Evolutionary conservation across 2,329 filamentous ascomycete genomes (phyloP).

Genomic region (Fusarium compactum): DNA sequence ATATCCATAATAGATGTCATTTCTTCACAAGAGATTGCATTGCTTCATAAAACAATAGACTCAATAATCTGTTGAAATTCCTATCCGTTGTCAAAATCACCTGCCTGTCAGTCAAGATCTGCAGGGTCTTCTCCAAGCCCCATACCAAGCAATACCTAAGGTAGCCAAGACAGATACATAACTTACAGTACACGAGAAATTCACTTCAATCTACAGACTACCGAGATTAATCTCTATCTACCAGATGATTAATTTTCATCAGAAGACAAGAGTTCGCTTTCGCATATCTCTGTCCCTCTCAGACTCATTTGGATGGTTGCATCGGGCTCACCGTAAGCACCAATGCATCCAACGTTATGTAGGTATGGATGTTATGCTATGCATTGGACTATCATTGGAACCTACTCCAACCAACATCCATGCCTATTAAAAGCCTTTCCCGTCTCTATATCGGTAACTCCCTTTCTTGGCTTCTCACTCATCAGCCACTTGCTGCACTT

Average conservation of each 20-base stretch:
- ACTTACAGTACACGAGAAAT: background rate
- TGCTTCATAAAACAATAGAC: background rate
- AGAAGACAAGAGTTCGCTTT: background rate
- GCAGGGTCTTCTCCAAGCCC: background rate
- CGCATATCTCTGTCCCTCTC: background rate
- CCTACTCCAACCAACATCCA: background rate
- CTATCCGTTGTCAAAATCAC: background rate
- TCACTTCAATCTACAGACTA: background rate
- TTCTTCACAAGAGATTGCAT: background rate
- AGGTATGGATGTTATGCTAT: background rate
- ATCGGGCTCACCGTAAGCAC: constrained; percentile 30
- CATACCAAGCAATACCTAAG: background rate
- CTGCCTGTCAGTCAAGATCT: background rate
- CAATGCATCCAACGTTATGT: background rate
- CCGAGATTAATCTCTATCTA: background rate
- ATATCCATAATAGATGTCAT: background rate
- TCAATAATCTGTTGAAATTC: background rate
- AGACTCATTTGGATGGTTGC: constrained; percentile 33
- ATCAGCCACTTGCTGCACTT: constrained; percentile 12
- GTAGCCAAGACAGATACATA: background rate
- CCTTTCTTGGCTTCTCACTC: constrained; percentile 5
- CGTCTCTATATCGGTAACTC: constrained; percentile 18
- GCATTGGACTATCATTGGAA: constrained; percentile 1
- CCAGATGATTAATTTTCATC: background rate
- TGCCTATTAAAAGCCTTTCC: constrained; percentile 16